Evolutionary conservation across 441 rosid genomes (phyloP).

Genomic region (Raphanus hybrid): DNA sequence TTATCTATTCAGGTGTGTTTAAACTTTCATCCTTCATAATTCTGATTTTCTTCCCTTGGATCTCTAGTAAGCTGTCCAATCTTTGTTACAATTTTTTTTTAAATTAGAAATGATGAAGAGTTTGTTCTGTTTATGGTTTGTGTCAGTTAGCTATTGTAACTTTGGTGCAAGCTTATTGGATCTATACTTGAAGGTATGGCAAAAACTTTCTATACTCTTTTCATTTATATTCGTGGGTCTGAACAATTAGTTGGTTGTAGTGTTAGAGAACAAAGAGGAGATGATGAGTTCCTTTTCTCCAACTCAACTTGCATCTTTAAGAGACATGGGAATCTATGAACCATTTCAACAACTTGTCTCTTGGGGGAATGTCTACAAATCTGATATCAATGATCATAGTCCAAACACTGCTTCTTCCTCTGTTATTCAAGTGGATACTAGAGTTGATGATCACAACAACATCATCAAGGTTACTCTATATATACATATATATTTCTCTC

Average conservation of each 20-base stretch:
- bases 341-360: conserved; percentile 67
- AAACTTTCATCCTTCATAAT: background rate
- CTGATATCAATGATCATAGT: conserved; percentile 42
- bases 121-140: conserved; percentile 23
- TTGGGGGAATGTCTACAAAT: conserved; percentile 55
- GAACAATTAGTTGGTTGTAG: background rate
- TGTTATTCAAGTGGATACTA: conserved; percentile 52
- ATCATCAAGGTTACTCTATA: conserved; percentile 64
- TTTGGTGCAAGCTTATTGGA: conserved; percentile 34
- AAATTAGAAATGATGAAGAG: conserved; percentile 8
- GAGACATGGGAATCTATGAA: conserved; percentile 77
- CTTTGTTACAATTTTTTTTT: background rate
- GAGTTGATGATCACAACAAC: conserved; percentile 54
- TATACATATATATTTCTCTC: background rate
- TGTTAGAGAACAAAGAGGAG: conserved; percentile 30
- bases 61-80: background rate
- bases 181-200: conserved; percentile 22
- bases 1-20: conserved; percentile 17
- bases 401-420: conserved; percentile 62
- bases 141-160: conserved; percentile 26
- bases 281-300: conserved; percentile 66
- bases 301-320: conserved; percentile 58
- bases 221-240: background rate
- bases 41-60: conserved; percentile 10
- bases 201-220: background rate